Percentiles rank a stretch among this genome's conserved stretches.
Conservation (phyloP, 129 eudicot species). For the Chrysanthemum makinoi region DNA sequence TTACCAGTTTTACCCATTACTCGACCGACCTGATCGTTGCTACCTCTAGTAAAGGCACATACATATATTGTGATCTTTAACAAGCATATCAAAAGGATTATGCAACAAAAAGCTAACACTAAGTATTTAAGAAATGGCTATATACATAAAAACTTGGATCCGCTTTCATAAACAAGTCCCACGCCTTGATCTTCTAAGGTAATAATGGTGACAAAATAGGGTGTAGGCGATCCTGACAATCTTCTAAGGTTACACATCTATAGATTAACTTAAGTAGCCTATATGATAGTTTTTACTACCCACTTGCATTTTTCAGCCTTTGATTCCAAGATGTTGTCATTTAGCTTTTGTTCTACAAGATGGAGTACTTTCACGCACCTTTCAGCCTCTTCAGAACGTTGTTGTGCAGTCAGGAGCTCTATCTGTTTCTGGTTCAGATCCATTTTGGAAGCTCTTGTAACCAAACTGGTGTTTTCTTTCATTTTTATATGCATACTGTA, state of each 20-base stretch:
- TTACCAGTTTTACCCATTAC: neutral
- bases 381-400: constrained; percentile 27
- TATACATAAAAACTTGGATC: neutral
- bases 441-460: constrained; percentile 25
- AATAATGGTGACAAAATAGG: neutral
- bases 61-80: neutral
- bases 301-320: constrained; percentile 29
- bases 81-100: neutral
- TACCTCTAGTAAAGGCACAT: too few relatives aligned
- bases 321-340: constrained; percentile 17
- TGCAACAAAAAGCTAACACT: neutral
- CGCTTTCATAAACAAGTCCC: neutral
- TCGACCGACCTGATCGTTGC: neutral
- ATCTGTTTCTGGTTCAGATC: constrained; percentile 31
- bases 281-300: constrained; percentile 6
- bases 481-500: constrained; percentile 8
- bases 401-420: constrained; percentile 31
- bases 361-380: constrained; percentile 28
- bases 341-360: constrained; percentile 27
- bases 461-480: constrained; percentile 20
- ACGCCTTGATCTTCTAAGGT: neutral
- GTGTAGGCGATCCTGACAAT: neutral
- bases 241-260: constrained; percentile 2
- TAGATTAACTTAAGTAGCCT: neutral
- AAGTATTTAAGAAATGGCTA: neutral